Percentiles rank a stretch among this genome's conserved stretches.
Conservation (phyloP, 345 rosid genomes). For the Excoecaria cochinchinensis region DNA sequence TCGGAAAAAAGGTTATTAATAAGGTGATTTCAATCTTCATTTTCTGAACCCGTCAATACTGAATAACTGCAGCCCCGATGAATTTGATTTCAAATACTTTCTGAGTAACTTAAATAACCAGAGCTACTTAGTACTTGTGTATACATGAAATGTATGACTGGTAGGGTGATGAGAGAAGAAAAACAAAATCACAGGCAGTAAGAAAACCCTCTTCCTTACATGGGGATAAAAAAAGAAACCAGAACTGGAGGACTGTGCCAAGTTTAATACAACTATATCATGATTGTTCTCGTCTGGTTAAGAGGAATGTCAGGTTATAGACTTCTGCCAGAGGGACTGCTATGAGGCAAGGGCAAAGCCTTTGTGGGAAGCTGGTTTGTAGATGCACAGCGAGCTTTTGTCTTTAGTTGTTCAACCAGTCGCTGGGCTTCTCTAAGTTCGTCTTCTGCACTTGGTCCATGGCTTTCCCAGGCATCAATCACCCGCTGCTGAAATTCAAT, state of each 20-base stretch:
- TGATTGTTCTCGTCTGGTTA: slow-evolving; percentile 14
- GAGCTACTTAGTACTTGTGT: neutral
- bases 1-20: neutral
- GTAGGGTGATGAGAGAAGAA: neutral
- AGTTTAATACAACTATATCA: neutral
- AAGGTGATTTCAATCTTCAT: neutral
- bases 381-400: slow-evolving; percentile 50
- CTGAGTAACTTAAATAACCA: neutral
- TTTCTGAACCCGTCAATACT: neutral
- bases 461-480: slow-evolving; percentile 78
- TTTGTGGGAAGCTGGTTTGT: slow-evolving; percentile 30
- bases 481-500: slow-evolving; percentile 79
- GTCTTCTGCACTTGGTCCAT: slow-evolving; percentile 59
- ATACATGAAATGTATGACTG: neutral
- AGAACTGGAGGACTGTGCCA: neutral
- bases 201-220: neutral
- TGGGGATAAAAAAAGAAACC: neutral
- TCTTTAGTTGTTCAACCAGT: slow-evolving; percentile 58
- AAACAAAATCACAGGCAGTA: neutral
- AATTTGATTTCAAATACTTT: neutral
- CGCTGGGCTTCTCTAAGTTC: slow-evolving; percentile 62
- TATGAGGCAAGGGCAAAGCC: slow-evolving; percentile 49
- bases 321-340: slow-evolving; percentile 23
- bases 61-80: neutral
- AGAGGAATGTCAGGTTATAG: slow-evolving; percentile 15